Evolutionary conservation across 305 asterid genomes (phyloP), one percentile per base, ranked within the genome.

Genomic region (Fraxinus sp.): DNA sequence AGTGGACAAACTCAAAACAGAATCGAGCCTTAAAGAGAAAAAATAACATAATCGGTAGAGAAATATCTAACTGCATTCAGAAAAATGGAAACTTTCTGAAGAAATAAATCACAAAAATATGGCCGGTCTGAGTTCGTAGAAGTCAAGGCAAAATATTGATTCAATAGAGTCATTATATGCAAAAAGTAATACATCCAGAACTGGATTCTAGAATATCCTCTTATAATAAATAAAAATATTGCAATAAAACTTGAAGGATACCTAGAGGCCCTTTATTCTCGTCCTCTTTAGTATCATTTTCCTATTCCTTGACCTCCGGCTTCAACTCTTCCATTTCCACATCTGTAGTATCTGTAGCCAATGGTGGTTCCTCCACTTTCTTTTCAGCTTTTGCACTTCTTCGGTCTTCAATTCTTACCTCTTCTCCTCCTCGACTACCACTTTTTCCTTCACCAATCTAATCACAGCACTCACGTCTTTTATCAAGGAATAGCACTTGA

Each of bases 391-490:
- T 74, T 3, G 13, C 28, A 10, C 41, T 35, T 11, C 4, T 18
- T 72, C 70, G 2, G 78, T 9, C 76, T 32, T 33, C 20, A 52
- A 74, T 36, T 71, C 70, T 39, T 73, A 84, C 81, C 81, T 78
- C 88, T 82, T 88, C 78, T 82, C 82, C 74, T 86, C 91, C 86
- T 86, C 91, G 0, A 89, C 79, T 16, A 82, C 83, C 82, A 81
- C 87, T 81, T 88, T 91, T 18, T 86, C 92, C 84, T 86, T 89
- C 83, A 91, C 97, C 86, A 85, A 86, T 22, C 91, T 90, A 26
- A 86, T 87, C 62, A 93, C 94, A 28, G 95, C 93, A 76, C 57
- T 90, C 74, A 93, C 91, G 80, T 93, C 97, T 4, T 28, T 84
- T 39, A 88, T 82, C 86, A 89, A 79, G 0, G 89, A 86, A 80